Base-by-base conservation (phyloP, 371 early-diverging fungal genomes). In the Syncephalastrum monosporum region DNA sequence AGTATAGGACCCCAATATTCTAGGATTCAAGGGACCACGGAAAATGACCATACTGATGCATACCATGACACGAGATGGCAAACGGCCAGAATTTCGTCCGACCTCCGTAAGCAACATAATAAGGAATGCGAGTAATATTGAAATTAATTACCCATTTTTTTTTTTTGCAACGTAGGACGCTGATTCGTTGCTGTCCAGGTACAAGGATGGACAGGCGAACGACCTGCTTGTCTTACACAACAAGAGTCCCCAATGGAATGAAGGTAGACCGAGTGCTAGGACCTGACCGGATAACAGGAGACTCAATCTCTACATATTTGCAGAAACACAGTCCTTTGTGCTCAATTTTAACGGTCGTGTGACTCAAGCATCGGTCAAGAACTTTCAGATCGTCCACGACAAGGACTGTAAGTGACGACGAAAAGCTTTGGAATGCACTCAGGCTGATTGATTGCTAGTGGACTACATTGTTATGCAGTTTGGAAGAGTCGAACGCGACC, bases 401-500 rank as follows among this genome's bases (percentile, higher is more conserved):
- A 82, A 91, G 56, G 94, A 95, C 68, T 73, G 91, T 92, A 83
- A 75, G 86, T 74, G 42, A 17, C 10, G 46, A 48, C 4, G 43
- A 15, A 52, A 53, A 49, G 16, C 33, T 5, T 16, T n/a, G 16
- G 16, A 24, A 33, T 42, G 10, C 21, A 21, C 21, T 48, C 24
- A 41, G 17, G 21, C 50, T 46, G 10, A 27, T 41, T 17, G 12
- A 54, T 21, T 23, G 13, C 10, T 65, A 91, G 89, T 93, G 80
- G 94, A 94, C 64, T 97, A 97, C 64, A 92, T 96, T 52, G 90
- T 93, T 7, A 82, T 99, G 85, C 98, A 98, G 63, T 99, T 98
- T 82, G 99, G 99, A 44, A 77, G 92, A 51, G 84, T 92, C 3
- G 82, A 76, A 0, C 82, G 86, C 8, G 88, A 94, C 61, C 77